These are phyloP conservation scores for Podila minutissima DNA, from an alignment of 192 early-diverging fungal species.

Conservation along the genomic window DNA sequence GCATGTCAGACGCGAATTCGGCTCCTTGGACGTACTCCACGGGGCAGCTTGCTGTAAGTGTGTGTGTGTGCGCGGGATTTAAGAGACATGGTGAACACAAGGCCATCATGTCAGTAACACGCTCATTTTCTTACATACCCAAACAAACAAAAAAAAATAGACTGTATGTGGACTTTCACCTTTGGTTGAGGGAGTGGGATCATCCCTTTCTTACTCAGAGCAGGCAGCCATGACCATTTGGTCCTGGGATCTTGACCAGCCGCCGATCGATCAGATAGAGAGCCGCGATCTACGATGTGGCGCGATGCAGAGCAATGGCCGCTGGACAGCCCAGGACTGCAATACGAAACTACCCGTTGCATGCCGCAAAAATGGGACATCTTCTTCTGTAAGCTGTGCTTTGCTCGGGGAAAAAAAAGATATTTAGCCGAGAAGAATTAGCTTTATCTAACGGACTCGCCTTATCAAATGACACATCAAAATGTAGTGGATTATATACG, in stretches of 20 bases:
- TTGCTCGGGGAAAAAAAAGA: neutral
- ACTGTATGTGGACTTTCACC: constrained; percentile 29
- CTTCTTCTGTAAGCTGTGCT: constrained; percentile 9
- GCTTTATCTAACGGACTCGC: neutral
- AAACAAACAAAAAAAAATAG: constrained; percentile 8
- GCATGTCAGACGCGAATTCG: constrained; percentile 31
- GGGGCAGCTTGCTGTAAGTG: constrained; percentile 36
- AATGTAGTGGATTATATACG: constrained; percentile 31
- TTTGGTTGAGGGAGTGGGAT: constrained; percentile 1
- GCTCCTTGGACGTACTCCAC: constrained; percentile 22
- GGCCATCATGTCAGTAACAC: neutral
- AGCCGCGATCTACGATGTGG: constrained; percentile 34
- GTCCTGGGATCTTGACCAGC: constrained; percentile 49
- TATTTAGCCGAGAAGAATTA: too few species aligned
- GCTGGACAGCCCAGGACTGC: constrained; percentile 40
- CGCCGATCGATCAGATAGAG: constrained; percentile 12
- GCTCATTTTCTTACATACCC: neutral
- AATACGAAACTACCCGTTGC: constrained; percentile 43
- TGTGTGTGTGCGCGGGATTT: constrained; percentile 7
- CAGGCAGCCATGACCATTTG: constrained; percentile 43
- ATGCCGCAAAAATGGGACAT: constrained; percentile 29
- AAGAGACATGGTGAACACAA: neutral
- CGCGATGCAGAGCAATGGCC: constrained; percentile 45
- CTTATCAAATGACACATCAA: neutral
- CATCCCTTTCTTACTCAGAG: constrained; percentile 20